Evolutionary conservation across 2,329 filamentous ascomycete genomes (phyloP).

Genomic region (Colletotrichum acutatum): DNA sequence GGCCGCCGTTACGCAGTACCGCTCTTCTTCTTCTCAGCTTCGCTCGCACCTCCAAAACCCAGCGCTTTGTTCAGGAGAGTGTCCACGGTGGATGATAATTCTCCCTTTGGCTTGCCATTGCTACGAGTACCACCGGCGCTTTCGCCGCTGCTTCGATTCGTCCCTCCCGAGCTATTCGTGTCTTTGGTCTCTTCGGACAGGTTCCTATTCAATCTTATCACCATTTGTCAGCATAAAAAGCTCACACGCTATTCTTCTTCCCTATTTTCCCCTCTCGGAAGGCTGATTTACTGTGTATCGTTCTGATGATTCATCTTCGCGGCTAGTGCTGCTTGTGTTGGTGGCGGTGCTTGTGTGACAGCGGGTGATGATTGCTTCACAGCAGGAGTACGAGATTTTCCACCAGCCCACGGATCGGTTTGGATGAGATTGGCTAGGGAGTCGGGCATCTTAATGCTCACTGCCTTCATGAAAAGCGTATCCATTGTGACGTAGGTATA

Average conservation of each 20-base stretch:
- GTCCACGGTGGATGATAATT: conserved; percentile 21
- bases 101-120: not conserved
- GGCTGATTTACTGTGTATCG: not conserved
- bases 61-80: conserved; percentile 17
- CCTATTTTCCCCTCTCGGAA: not conserved
- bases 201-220: conserved; percentile 1
- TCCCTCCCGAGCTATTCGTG: conserved; percentile 2
- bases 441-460: not conserved
- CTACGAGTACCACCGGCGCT: conserved; percentile 12
- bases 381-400: not conserved
- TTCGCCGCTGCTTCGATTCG: conserved; percentile 24
- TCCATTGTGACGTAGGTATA: not conserved
- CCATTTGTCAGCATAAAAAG: not conserved
- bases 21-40: conserved; percentile 10
- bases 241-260: not conserved
- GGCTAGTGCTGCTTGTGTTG: not conserved
- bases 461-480: not conserved
- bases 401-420: not conserved
- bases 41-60: not conserved
- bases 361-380: not conserved
- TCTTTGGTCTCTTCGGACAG: conserved; percentile 33
- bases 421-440: not conserved
- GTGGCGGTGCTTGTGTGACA: too few species aligned
- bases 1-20: not conserved
- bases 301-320: not conserved